Percentiles rank a stretch among this genome's conserved stretches.
These are phyloP conservation scores for Lasiosphaeris hirsuta DNA, from an alignment of 495 filamentous ascomycete species.

Conservation along the genomic window DNA sequence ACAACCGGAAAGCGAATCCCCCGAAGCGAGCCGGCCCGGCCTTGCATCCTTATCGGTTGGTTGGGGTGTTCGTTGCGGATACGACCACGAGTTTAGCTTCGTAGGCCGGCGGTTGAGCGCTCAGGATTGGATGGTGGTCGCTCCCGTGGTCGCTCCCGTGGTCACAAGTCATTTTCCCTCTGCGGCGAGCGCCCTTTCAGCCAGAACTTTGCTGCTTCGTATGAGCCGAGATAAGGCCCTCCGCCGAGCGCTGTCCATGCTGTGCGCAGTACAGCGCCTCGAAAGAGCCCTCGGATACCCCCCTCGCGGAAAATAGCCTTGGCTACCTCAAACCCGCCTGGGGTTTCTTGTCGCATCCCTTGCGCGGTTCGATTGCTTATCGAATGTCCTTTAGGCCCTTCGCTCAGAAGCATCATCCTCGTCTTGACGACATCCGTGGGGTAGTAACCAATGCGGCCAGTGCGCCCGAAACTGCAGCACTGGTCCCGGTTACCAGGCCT, in stretches of 20 bases:
- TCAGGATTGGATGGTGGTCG: too few species aligned
- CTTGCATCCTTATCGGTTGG: conserved; percentile 2
- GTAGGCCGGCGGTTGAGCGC: background rate
- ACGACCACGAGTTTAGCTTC: background rate
- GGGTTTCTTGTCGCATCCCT: conserved; percentile 14
- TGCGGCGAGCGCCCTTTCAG: conserved; percentile 39
- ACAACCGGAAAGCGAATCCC: background rate
- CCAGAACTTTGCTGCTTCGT: conserved; percentile 74
- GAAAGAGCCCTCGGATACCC: conserved; percentile 70
- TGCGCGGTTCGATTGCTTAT: conserved; percentile 21
- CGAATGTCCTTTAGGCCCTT: conserved; percentile 19
- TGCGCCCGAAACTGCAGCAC: conserved; percentile 66
- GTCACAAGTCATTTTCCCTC: background rate
- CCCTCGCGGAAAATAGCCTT: conserved; percentile 57
- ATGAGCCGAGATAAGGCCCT: conserved; percentile 80
- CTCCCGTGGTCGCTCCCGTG: too few species aligned
- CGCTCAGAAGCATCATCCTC: conserved; percentile 63
- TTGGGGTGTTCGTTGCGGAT: background rate
- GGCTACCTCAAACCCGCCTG: conserved; percentile 51
- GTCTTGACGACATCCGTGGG: conserved; percentile 82
- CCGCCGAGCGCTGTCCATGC: conserved; percentile 78
- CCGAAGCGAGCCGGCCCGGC: background rate
- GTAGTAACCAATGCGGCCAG: conserved; percentile 72
- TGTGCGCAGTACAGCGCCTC: conserved; percentile 70
- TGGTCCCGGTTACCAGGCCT: conserved; percentile 63